A percentile compares a stretch with the other conserved stretches of the same genome.
phyloP scores from a whole-genome alignment of 164 flowering plant genomes.

The Magnolia sinica region DNA sequence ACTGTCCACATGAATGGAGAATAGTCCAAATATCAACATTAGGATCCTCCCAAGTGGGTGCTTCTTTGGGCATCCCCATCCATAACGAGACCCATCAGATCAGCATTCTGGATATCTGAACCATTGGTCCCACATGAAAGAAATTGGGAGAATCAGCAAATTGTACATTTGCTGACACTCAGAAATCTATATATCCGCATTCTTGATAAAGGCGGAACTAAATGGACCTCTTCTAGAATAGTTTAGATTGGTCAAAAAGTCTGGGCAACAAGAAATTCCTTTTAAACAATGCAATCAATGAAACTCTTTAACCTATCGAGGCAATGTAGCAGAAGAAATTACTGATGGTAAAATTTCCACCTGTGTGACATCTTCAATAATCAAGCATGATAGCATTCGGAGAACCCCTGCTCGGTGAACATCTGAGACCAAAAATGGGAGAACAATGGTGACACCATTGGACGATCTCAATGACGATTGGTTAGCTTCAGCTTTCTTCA shows the following conservation, averaged over 20 bases:
- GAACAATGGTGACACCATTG: conserved; percentile 70
- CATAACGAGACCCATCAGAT: too few relatives aligned
- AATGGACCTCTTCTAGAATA: background rate
- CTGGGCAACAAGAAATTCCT: background rate
- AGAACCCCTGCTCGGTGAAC: conserved; percentile 87
- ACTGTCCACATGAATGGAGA: too few relatives aligned
- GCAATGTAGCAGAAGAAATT: background rate
- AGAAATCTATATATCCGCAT: too few relatives aligned
- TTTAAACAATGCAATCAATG: background rate
- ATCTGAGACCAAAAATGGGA: conserved; percentile 81
- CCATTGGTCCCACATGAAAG: too few relatives aligned
- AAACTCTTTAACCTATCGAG: background rate
- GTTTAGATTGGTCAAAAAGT: background rate
- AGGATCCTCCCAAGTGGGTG: too few relatives aligned
- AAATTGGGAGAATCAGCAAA: too few relatives aligned
- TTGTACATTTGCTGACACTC: too few relatives aligned
- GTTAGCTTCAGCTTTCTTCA: conserved; percentile 88
- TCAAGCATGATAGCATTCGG: conserved; percentile 76
- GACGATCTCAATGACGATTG: conserved; percentile 77
- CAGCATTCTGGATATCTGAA: too few relatives aligned
- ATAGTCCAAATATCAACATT: too few relatives aligned
- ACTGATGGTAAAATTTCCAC: conserved; percentile 24
- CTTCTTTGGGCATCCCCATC: too few relatives aligned
- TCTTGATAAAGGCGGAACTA: background rate
- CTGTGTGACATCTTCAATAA: conserved; percentile 84